phyloP scores from a whole-genome alignment of 1,284 basidiomycete genomes.

The Papiliotrema fonsecae region DNA sequence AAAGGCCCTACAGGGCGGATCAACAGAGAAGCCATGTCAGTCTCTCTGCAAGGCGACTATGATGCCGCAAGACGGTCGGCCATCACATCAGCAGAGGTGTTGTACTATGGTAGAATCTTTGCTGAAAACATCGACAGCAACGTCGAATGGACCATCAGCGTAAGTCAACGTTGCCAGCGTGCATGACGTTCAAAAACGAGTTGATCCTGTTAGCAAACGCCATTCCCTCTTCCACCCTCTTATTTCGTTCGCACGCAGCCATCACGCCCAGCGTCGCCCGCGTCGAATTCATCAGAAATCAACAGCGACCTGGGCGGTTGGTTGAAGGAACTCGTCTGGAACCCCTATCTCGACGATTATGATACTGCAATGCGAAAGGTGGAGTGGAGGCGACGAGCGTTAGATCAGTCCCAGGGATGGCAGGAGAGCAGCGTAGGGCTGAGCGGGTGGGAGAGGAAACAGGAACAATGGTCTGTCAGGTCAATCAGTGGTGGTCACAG shows the following conservation, averaged over 20 bases:
- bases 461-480: no score
- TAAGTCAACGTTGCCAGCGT: constrained; percentile 8
- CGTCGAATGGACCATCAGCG: constrained; percentile 19
- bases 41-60: constrained; percentile 9
- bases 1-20: not conserved
- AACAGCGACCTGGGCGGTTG: constrained; percentile 5
- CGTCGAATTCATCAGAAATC: not conserved
- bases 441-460: no score
- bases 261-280: not conserved
- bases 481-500: no score
- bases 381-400: not conserved
- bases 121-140: constrained; percentile 18
- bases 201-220: not conserved
- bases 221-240: not conserved
- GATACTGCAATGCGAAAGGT: constrained; percentile 9
- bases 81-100: constrained; percentile 14
- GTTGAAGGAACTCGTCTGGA: constrained; percentile 19
- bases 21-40: constrained; percentile 3
- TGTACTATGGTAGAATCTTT: constrained; percentile 34
- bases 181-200: not conserved
- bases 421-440: not conserved
- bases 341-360: constrained; percentile 17
- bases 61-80: constrained; percentile 12
- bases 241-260: not conserved
- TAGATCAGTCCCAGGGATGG: not conserved